Evolutionary conservation across 768 basidiomycete species (phyloP), one percentile per base, ranked within the genome.

Genomic region (Myochromella boudieri): DNA sequence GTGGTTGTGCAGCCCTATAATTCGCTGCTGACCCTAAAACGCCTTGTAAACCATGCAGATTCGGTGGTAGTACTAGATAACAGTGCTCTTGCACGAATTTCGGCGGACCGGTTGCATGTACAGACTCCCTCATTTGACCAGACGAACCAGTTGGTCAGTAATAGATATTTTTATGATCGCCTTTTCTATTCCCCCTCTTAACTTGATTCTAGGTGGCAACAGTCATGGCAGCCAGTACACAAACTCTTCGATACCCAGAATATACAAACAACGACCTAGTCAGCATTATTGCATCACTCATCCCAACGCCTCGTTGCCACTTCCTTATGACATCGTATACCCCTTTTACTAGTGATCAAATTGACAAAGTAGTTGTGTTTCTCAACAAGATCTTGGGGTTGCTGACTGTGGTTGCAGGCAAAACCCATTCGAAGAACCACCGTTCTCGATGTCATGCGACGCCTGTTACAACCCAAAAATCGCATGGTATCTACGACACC

Each of bases 231-330:
- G 95, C 95, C 9, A 95, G 91, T 52, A 99, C 95, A 0, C 92
- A 95, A 60, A 98, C 95, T 11, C 79, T 99, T 20, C 82, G 95
- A 58, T 99, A 97, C 69, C 95, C 95, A 0, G 91, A 93, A 40
- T 97, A 97, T 68, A 98, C 97, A 95, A 97, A 98, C 75, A 99
- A 97, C 58, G 95, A 99, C 61, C 81, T 98, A 28, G 95, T 97
- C 54, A 92, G 95, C 21, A 95, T 99, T 53, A 87, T 98, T 46
- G 94, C 95, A 5, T 93, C 91, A 12, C 80, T 99, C 42, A 97
- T 99, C 54, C 95, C 95, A 2, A 97, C 95, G 3, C 95, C 95
- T 21, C 80, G 95, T 40, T 97, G 95, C 62, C 95, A 99, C 67
- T 97, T 97, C 77, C 78, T 99, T 41, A 95, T 95, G 91, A 98